Evolutionary conservation across 169 alveolate genomes (phyloP), one percentile per base, ranked within the genome.

Genomic region (Cryptosporidium xiaoi): DNA sequence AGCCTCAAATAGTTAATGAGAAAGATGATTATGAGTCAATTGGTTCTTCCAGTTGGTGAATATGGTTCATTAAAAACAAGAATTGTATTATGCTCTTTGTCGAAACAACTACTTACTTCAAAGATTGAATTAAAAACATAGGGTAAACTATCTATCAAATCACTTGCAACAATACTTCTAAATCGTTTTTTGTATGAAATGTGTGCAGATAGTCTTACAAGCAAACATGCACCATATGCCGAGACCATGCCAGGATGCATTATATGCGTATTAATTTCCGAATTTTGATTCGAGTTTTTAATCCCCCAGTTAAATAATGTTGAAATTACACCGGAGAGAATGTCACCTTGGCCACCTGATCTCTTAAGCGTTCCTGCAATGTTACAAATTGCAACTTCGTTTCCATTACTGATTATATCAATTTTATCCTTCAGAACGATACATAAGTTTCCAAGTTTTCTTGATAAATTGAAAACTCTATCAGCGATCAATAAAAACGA

Each of bases 321-420:
- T 36, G 92, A 93, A 71, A 91, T 82, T 46, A 91, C 71, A 16
- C 97, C 96, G 65, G 93, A 55, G 55, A 93, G 82, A 65, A 93
- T 53, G 84, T 93, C 96, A n/a, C 97, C 97, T 82, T 93, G 90
- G n/a, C 96, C 96, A 65, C 96, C 95, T 33, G 96, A 90, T 83
- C 97, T 91, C 83, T 96, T 96, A 62, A 82, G 65, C 16, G 95
- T 89, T 1, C 95, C 96, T 66, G 91, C 44, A 60, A 90, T 44
- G 15, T 68, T 83, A 24, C 95, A 94, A 60, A 91, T 85, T 60
- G 93, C 95, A 20, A 93, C 89, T 34, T 84, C 84, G 2, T 91
- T 92, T 15, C 97, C 97, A 93, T 96, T 92, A 12, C 95, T 87
- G 51, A 95, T 93, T n/a, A 96, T 83, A 90, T 94, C 96, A 46